Percentiles rank a stretch among this genome's conserved stretches.
Conservation (phyloP, 768 basidiomycete species). For the Austroboletus festivus region DNA sequence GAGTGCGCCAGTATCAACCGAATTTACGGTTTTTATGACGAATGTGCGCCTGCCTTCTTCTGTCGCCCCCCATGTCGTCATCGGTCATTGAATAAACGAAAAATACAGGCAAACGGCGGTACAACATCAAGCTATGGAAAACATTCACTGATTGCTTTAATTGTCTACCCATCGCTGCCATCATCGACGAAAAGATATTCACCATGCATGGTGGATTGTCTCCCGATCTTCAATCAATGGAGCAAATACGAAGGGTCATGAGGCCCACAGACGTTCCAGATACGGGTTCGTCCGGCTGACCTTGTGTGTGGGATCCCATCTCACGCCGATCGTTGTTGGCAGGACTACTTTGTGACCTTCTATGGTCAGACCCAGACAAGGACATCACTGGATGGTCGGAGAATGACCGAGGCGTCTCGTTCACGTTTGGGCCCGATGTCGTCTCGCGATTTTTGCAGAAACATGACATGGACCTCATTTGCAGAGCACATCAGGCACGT, state of each 20-base stretch:
- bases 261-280: slow-evolving; percentile 98
- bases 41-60: slow-evolving; percentile 63
- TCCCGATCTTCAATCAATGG: slow-evolving; percentile 98
- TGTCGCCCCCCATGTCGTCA: background rate
- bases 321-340: slow-evolving; percentile 1
- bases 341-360: slow-evolving; percentile 92
- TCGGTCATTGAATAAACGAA: slow-evolving; percentile 9
- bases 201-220: slow-evolving; percentile 98
- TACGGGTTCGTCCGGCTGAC: slow-evolving; percentile 59
- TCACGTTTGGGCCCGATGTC: slow-evolving; percentile 98
- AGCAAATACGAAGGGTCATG: slow-evolving; percentile 99
- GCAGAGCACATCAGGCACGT: slow-evolving; percentile 93
- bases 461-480: slow-evolving; percentile 99
- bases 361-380: slow-evolving; percentile 99
- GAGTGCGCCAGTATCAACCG: slow-evolving; percentile 99
- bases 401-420: slow-evolving; percentile 98
- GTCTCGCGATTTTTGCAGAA: slow-evolving; percentile 98
- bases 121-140: slow-evolving; percentile 99
- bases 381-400: slow-evolving; percentile 99
- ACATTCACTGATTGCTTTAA: slow-evolving; percentile 99
- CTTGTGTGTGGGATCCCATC: background rate
- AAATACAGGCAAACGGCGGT: slow-evolving; percentile 96
- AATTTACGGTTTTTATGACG: slow-evolving; percentile 99
- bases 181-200: slow-evolving; percentile 99
- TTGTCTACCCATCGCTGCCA: slow-evolving; percentile 97